Evolutionary conservation across 306 rosid genomes (phyloP), one percentile per base, ranked within the genome.

Genomic region (Prunus mira): DNA sequence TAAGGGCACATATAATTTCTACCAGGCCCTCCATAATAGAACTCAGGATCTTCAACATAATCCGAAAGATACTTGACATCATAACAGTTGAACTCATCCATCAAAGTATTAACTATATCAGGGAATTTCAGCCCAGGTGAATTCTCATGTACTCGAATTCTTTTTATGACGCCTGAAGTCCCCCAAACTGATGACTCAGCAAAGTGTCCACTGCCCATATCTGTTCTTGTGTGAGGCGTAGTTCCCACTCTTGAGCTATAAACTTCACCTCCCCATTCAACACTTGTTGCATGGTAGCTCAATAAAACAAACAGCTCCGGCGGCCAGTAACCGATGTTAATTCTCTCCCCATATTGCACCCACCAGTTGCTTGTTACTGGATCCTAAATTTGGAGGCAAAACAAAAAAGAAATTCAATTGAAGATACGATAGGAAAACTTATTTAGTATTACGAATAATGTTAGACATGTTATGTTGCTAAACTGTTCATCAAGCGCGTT

Each of bases 241-340:
- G 72, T 79, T 12, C 82, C 82, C 34, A 82, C 65, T 0, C 25
- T 80, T 45, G 85, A 3, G 76, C 97, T 89, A 55, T 88, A 86
- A 27, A 91, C 95, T 83, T 91, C 94, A 41, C 97, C 95, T 62
- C 91, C 91, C 97, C 97, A 89, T 15, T 89, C 88, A 64, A 88
- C 95, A 5, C 87, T 77, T n/a, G 77, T 82, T 9, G 94, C 97
- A 11, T 82, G 71, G 17, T 68, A 65, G 5, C 65, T 19, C 45
- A 89, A 51, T 3, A 56, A 51, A 2, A 17, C 0, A 52, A 91
- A 88, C 66, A 91, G 57, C 71, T 86, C 89, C 0, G 72, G 25
- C 9, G 93, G 97, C 97, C 94, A 91, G 69, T 91, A 91, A 6
- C 94, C 92, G 61, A 89, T 77, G 65, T 76, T 81, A 15, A 69